Base-by-base conservation (phyloP, 768 basidiomycete species). In the Hebeloma cylindrosporum region DNA sequence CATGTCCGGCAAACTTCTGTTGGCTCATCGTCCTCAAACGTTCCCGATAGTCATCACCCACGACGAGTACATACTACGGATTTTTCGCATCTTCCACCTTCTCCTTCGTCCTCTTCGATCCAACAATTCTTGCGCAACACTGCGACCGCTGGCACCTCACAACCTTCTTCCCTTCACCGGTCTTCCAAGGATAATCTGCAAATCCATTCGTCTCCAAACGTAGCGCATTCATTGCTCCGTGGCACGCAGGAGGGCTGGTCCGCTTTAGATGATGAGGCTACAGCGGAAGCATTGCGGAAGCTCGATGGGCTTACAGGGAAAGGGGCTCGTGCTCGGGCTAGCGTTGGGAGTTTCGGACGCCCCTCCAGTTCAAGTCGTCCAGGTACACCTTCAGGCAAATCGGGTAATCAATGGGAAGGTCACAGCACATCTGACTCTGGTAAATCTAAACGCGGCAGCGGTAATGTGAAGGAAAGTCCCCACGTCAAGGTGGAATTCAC, bases 221-320 rank as follows among this genome's bases (percentile, higher is more conserved):
- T 93, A 34, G 90, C 87, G 0, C 90, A 93, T 59, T 91, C 89
- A 1, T 69, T 92, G 42, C 75, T 93, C 18, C 80, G 88, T 52
- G 91, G 91, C 8, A 91, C 87, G 5, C 90, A 93, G 61, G 85
- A 91, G 62, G 91, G 91, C 20, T 93, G 89, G 89, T 85, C 85
- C 11, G 88, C 80, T 48, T 74, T 93, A 56, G 86, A 91, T 56
- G 91, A 94, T 59, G 84, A 89, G 56, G 85, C 85, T 11, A 93
- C 95, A 5, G 88, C 82, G 5, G 93, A 95, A 57, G 91, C 92
- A 7, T 72, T 99, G 26, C 80, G 93, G 43, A 96, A 95, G 67
- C 68, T 99, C 18, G 95, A 99, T 57, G 95, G 95, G 0, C 62
- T 96, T 8, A 79, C 79, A 8, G 85, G 85, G 1, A 88, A 86